These are phyloP conservation scores for Colletotrichum magnum DNA, from an alignment of 2,329 filamentous ascomycete species.

Conservation along the genomic window DNA sequence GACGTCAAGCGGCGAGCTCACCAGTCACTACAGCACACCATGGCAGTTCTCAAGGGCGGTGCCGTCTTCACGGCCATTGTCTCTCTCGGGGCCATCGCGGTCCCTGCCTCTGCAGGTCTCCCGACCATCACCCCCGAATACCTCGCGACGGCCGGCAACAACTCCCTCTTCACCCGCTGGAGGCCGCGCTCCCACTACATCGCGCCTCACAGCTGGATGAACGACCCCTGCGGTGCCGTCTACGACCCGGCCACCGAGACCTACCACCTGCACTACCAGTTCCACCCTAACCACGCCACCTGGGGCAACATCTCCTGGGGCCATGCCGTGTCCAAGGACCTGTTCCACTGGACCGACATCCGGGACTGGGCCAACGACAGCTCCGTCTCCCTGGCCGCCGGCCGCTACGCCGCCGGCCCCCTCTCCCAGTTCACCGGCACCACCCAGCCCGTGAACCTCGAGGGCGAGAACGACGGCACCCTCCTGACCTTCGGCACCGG, in stretches of 20 bases:
- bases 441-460: conserved; percentile 37
- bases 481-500: conserved; percentile 39
- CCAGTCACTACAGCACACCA: conserved; percentile 20
- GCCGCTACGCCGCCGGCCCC: conserved; percentile 26
- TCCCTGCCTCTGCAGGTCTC: conserved; percentile 19
- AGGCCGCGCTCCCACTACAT: conserved; percentile 60
- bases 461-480: conserved; percentile 37
- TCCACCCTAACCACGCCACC: conserved; percentile 55
- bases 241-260: conserved; percentile 65
- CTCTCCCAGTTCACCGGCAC: conserved; percentile 40
- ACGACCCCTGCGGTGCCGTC: conserved; percentile 77
- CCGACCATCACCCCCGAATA: conserved; percentile 37
- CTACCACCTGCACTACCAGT: conserved; percentile 78
- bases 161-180: conserved; percentile 41
- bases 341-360: conserved; percentile 69
- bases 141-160: conserved; percentile 37
- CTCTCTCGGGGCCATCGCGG: conserved; percentile 35
- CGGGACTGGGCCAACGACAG: conserved; percentile 39
- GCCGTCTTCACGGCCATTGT: conserved; percentile 39
- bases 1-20: conserved; percentile 29
- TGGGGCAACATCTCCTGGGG: conserved; percentile 77
- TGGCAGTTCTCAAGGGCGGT: conserved; percentile 37
- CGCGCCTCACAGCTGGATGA: conserved; percentile 68
- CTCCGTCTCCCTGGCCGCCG: conserved; percentile 34
- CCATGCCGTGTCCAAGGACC: conserved; percentile 73